phyloP scores from a whole-genome alignment of 345 rosid genomes.

The Dimocarpus longan region DNA sequence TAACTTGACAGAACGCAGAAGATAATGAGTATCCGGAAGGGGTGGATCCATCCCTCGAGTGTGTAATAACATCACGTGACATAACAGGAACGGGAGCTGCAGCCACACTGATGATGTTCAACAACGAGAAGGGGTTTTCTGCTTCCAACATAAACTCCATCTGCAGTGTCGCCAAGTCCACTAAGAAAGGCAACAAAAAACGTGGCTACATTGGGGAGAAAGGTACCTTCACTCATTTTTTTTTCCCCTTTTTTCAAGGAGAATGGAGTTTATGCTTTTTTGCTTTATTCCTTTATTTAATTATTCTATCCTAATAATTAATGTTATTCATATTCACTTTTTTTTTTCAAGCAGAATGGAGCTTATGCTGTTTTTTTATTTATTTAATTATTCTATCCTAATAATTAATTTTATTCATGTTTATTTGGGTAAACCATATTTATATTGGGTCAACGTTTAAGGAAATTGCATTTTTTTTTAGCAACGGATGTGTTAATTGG shows the following conservation, averaged over 20 bases:
- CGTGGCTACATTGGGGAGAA: slow-evolving; percentile 80
- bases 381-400: too few relatives aligned
- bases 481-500: too few relatives aligned
- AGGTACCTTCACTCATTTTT: slow-evolving; percentile 54
- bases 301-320: too few relatives aligned
- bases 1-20: slow-evolving; percentile 57
- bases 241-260: too few relatives aligned
- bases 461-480: too few relatives aligned
- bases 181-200: slow-evolving; percentile 67
- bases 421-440: too few relatives aligned
- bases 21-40: slow-evolving; percentile 67
- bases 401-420: too few relatives aligned
- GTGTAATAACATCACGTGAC: slow-evolving; percentile 66
- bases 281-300: neutral
- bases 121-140: slow-evolving; percentile 72
- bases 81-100: slow-evolving; percentile 71
- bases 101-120: slow-evolving; percentile 64
- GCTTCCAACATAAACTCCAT: slow-evolving; percentile 62
- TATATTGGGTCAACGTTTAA: too few relatives aligned
- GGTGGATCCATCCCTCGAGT: slow-evolving; percentile 74
- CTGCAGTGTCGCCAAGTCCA: slow-evolving; percentile 66
- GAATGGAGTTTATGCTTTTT: neutral
- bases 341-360: too few relatives aligned
- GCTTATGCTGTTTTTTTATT: too few relatives aligned
- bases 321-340: too few relatives aligned